Conservation (phyloP, 306 rosid species). For the Trichosanthes cucumerina region DNA sequence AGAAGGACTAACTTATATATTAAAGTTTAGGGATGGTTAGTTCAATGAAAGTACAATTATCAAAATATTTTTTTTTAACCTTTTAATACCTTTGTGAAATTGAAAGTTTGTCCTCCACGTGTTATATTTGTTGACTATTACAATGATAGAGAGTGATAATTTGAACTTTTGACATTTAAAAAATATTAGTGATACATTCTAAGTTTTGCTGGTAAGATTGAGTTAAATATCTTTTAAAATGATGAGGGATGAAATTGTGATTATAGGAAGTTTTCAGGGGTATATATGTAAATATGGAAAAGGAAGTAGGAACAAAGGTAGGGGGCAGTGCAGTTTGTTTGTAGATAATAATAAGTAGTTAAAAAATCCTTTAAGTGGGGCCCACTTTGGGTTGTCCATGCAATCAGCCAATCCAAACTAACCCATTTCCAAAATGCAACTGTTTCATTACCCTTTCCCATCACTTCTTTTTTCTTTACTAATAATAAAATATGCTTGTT, state of each 20-base stretch:
- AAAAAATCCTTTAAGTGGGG: background rate
- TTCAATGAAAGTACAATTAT: too few species aligned
- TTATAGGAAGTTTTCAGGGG: background rate
- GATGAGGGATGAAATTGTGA: background rate
- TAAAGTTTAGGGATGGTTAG: too few species aligned
- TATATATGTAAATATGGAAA: background rate
- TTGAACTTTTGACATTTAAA: too few species aligned
- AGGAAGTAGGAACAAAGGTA: background rate
- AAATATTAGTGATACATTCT: too few species aligned
- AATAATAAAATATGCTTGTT: background rate
- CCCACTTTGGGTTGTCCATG: slow-evolving; percentile 23
- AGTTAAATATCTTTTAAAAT: too few species aligned
- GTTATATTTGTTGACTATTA: too few species aligned
- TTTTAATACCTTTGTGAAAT: too few species aligned
- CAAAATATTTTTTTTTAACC: too few species aligned
- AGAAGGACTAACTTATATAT: too few species aligned
- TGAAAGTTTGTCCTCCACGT: too few species aligned
- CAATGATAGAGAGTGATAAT: too few species aligned
- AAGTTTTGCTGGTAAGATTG: too few species aligned
- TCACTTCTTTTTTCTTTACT: background rate
- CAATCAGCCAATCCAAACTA: slow-evolving; percentile 30
- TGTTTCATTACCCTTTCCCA: background rate
- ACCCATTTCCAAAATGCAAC: slow-evolving; percentile 6
- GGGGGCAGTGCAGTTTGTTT: background rate
- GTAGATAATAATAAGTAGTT: background rate